phyloP scores from a whole-genome alignment of 441 rosid species.

The Flueggea neowawraea region DNA sequence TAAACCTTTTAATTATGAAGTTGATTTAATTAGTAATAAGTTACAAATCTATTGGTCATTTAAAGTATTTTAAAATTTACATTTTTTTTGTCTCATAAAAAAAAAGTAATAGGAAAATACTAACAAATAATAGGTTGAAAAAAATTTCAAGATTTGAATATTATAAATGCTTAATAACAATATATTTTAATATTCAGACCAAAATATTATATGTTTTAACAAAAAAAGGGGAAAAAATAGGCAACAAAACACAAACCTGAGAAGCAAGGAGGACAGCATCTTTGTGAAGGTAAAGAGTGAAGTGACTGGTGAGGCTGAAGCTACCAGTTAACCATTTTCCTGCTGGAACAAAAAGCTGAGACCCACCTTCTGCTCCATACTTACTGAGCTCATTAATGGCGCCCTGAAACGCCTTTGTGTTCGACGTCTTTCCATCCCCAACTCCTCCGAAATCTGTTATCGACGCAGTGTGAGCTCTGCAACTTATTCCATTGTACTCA shows the following conservation, averaged over 20 bases:
- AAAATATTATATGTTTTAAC: not conserved
- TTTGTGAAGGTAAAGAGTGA: conserved; percentile 63
- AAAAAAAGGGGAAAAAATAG: not conserved
- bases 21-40: too few relatives aligned
- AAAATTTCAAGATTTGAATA: too few relatives aligned
- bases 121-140: too few relatives aligned
- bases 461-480: conserved; percentile 63
- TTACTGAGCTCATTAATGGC: conserved; percentile 52
- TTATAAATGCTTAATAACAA: too few relatives aligned
- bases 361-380: conserved; percentile 45
- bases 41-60: too few relatives aligned
- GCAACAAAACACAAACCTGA: conserved; percentile 40
- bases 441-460: conserved; percentile 75
- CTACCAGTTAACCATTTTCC: conserved; percentile 88
- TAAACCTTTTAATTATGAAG: too few relatives aligned
- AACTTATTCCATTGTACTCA: conserved; percentile 59
- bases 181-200: too few relatives aligned
- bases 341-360: conserved; percentile 62
- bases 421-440: conserved; percentile 66
- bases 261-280: conserved; percentile 70
- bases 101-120: too few relatives aligned
- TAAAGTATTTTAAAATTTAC: too few relatives aligned
- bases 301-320: conserved; percentile 63
- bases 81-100: too few relatives aligned
- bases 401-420: conserved; percentile 47